These are phyloP conservation scores for Hygrocybe punicea DNA, from an alignment of 768 basidiomycete genomes.

Conservation along the genomic window DNA sequence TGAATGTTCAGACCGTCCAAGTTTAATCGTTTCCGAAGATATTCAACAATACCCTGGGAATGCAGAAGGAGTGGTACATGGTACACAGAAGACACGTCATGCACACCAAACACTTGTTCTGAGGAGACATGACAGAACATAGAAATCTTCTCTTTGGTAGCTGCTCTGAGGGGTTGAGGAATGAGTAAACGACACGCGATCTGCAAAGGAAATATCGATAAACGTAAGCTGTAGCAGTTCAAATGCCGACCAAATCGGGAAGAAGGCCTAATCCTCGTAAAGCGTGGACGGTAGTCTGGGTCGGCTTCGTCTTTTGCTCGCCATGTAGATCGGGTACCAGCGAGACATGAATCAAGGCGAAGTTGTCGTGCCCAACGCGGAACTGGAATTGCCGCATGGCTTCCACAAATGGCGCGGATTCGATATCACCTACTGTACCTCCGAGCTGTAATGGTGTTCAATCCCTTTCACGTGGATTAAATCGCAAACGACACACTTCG, in stretches of 20 bases:
- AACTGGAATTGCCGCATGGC: constrained; percentile 99
- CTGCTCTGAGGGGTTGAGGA: constrained; percentile 72
- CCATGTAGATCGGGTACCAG: constrained; percentile 99
- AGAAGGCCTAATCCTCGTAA: constrained; percentile 87
- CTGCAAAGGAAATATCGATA: constrained; percentile 37
- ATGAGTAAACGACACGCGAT: constrained; percentile 89
- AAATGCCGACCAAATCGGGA: constrained; percentile 74
- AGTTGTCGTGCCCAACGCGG: constrained; percentile 93
- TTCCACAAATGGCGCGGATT: constrained; percentile 96
- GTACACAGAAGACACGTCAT: constrained; percentile 95
- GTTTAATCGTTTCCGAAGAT: constrained; percentile 78
- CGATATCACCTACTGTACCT: constrained; percentile 97
- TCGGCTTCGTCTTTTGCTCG: constrained; percentile 99
- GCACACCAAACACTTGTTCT: constrained; percentile 90
- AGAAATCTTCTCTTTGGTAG: constrained; percentile 93
- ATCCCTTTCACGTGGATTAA: neutral
- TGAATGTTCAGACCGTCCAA: constrained; percentile 56
- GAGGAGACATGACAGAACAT: constrained; percentile 98
- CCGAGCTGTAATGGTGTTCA: constrained; percentile 59
- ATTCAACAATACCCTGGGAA: constrained; percentile 88
- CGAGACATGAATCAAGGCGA: constrained; percentile 94
- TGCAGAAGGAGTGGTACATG: constrained; percentile 92
- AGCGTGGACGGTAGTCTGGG: constrained; percentile 94
- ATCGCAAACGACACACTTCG: constrained; percentile 53
- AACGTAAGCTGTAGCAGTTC: neutral